A percentile compares a stretch with the other conserved stretches of the same genome.
These are phyloP conservation scores for Eucalyptus pauciflora DNA, from an alignment of 345 rosid species.

Conservation along the genomic window DNA sequence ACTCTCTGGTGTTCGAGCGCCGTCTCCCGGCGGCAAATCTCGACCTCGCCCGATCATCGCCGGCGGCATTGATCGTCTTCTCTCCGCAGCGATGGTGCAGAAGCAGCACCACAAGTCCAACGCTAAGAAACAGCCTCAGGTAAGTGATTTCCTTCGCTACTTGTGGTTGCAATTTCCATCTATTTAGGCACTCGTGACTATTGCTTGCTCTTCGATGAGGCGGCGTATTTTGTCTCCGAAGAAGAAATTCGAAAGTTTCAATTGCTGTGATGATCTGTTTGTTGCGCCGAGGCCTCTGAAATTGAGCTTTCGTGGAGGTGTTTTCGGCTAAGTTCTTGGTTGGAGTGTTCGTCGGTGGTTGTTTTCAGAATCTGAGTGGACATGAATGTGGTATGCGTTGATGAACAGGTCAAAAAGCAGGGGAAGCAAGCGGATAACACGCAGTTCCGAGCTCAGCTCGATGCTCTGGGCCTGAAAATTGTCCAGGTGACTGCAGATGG, in stretches of 20 bases:
- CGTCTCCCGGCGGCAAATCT: not conserved
- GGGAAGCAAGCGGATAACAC: constrained; percentile 61
- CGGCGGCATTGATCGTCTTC: not conserved
- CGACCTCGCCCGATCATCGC: not conserved
- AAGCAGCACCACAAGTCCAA: constrained; percentile 55
- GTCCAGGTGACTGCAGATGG: constrained; percentile 83
- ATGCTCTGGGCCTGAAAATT: constrained; percentile 59
- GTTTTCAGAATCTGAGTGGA: not conserved
- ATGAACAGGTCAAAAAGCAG: constrained; percentile 44
- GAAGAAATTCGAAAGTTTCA: not conserved
- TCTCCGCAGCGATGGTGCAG: constrained; percentile 45
- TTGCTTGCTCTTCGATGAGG: not conserved
- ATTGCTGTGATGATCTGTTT: accelerated
- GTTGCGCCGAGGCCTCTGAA: not conserved
- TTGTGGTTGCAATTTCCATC: not conserved
- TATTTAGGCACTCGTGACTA: not conserved
- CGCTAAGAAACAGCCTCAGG: constrained; percentile 45
- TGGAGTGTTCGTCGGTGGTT: not conserved
- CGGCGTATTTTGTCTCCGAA: not conserved
- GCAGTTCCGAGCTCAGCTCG: constrained; percentile 57
- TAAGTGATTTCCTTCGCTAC: constrained; percentile 1
- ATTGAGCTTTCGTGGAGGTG: not conserved
- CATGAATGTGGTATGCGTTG: not conserved
- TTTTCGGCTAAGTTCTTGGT: not conserved
- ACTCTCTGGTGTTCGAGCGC: not conserved